Percentiles rank a stretch among this genome's conserved stretches.
Evolutionary conservation across 306 rosid genomes (phyloP).

Genomic region (Vicia faba): DNA sequence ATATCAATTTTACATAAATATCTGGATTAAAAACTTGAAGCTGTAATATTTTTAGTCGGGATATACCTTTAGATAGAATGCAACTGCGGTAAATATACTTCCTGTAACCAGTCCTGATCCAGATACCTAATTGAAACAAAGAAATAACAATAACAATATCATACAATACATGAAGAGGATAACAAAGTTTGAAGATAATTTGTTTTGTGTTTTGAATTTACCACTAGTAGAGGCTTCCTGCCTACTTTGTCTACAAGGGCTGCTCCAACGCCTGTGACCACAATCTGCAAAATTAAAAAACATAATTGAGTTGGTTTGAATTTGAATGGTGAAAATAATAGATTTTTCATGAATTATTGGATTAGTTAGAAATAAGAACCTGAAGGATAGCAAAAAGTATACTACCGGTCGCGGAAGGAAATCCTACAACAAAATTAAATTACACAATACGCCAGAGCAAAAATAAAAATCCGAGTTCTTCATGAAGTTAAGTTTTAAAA

Average conservation of each 20-base stretch:
- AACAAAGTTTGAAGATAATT: constrained; percentile 21
- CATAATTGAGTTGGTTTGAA: constrained; percentile 10
- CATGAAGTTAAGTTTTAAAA: constrained; percentile 3
- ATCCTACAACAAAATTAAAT: constrained; percentile 50
- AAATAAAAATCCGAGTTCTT: constrained; percentile 23
- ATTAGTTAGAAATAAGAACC: constrained; percentile 49
- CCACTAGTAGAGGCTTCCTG: constrained; percentile 87
- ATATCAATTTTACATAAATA: constrained; percentile 25
- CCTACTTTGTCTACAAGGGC: constrained; percentile 67
- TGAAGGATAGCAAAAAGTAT: constrained; percentile 70
- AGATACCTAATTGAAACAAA: constrained; percentile 58
- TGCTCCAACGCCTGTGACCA: constrained; percentile 66
- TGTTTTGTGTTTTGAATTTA: constrained; percentile 34
- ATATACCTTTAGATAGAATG: constrained; percentile 80
- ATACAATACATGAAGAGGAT: constrained; percentile 26
- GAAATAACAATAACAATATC: constrained; percentile 28
- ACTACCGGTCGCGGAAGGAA: constrained; percentile 62
- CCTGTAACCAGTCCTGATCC: constrained; percentile 73
- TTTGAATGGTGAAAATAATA: not conserved
- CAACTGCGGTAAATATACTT: constrained; percentile 58
- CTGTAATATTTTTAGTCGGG: constrained; percentile 3
- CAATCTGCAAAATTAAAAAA: constrained; percentile 50
- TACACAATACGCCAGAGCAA: constrained; percentile 11
- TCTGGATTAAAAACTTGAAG: constrained; percentile 19
- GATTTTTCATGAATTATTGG: constrained; percentile 2